These are phyloP conservation scores for Croton laevigatus DNA, from an alignment of 441 rosid species.

Conservation along the genomic window DNA sequence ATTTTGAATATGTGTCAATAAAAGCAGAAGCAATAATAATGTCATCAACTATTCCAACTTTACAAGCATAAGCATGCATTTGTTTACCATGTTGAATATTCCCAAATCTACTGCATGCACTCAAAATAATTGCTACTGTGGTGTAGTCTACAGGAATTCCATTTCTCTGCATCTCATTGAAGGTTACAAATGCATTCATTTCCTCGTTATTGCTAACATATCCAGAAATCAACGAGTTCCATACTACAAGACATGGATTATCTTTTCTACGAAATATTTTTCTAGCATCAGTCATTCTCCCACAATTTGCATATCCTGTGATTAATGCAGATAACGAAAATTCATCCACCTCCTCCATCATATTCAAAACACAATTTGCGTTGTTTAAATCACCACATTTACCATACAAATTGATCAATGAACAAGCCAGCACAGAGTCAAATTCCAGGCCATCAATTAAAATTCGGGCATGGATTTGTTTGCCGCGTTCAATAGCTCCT, in stretches of 20 bases:
- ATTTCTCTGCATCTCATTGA: constrained; percentile 50
- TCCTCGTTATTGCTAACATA: constrained; percentile 53
- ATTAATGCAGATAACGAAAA: constrained; percentile 77
- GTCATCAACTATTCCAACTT: constrained; percentile 46
- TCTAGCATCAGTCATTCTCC: constrained; percentile 58
- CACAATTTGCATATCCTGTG: constrained; percentile 60
- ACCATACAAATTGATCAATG: constrained; percentile 64
- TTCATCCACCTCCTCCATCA: constrained; percentile 52
- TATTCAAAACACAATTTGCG: constrained; percentile 46
- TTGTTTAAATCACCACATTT: constrained; percentile 63
- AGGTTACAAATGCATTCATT: constrained; percentile 47
- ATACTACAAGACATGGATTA: constrained; percentile 44
- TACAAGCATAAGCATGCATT: constrained; percentile 56
- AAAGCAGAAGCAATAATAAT: constrained; percentile 51
- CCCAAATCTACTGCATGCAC: constrained; percentile 48
- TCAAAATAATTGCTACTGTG: constrained; percentile 49
- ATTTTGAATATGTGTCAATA: constrained; percentile 63
- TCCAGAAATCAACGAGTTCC: constrained; percentile 84
- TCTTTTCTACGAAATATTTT: constrained; percentile 39
- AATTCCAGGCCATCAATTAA: constrained; percentile 38
- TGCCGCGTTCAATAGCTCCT: constrained; percentile 53
- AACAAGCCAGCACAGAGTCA: constrained; percentile 57
- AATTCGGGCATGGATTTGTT: constrained; percentile 66
- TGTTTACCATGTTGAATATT: constrained; percentile 36
- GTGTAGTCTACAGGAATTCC: constrained; percentile 45